Evolutionary conservation across 169 alveolate genomes (phyloP), one percentile per base, ranked within the genome.

Genomic region (Cryptosporidium baileyi): DNA sequence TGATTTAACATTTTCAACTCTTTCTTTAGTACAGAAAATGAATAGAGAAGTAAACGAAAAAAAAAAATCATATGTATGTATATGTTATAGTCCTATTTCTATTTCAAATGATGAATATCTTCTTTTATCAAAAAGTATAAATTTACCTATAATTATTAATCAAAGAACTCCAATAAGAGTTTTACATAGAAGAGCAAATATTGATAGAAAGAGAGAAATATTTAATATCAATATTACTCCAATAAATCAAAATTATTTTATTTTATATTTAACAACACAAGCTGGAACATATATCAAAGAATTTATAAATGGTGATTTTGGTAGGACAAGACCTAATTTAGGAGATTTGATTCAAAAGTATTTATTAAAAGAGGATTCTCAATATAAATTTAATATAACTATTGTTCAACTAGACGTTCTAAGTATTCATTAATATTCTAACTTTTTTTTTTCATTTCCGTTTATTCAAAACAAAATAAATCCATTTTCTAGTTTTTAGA

Each of bases 231-330:
- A 91, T 45, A 90, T 93, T 4, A 88, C 88, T 45, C 82, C 81
- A 60, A 63, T 95, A 32, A 94, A 92, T 89, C 80, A 88, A 38
- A 96, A 95, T 88, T 93, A 90, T 91, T 89, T 94, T 81, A 90
- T 90, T 26, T 82, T 95, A 57, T 89, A 91, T 82, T 88, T 95
- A 19, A 81, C 91, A 44, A 88, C 97, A 1, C 91, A 94, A 3
- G 95, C 96, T 26, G 97, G 97, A 7, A 95, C 96, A 67, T 95
- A 95, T 74, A 91, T 95, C 17, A 95, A 95, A 90, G 97, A 95
- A 89, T 94, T 95, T 65, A 95, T 95, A 49, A 95, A 94, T 90
- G 96, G 97, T 34, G 97, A 95, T 88, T 74, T 94, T 44, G 96
- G 96, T 52, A 92, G 97, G 67, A 95, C 97, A 26, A 59, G 59